Conservation (phyloP, 2,329 filamentous ascomycete genomes). For the Lasiodiplodia citricola region DNA sequence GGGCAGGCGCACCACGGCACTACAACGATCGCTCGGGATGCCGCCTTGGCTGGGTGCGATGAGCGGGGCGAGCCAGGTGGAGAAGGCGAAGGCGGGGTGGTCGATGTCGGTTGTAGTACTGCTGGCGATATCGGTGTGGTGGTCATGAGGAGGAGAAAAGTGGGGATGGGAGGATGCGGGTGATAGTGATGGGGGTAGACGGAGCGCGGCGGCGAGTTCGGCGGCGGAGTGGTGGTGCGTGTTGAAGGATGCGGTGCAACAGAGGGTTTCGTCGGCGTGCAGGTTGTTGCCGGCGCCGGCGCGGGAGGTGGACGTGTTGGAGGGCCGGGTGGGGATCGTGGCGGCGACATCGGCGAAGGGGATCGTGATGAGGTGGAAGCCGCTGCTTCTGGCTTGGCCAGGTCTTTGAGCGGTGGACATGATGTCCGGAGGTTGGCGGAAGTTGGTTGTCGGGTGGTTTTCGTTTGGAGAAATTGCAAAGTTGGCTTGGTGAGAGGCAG, state of each 20-base stretch:
- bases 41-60: conserved; percentile 45
- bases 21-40: conserved; percentile 31
- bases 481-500: no score
- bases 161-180: no score
- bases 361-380: not conserved
- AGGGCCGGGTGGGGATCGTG: not conserved
- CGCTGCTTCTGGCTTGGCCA: not conserved
- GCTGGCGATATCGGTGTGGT: not conserved
- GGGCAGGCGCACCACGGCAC: conserved; percentile 27
- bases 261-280: not conserved
- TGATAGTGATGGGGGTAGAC: no score
- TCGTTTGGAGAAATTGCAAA: not conserved
- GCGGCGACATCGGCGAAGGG: not conserved
- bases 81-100: conserved; percentile 44
- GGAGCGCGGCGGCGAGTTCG: not conserved
- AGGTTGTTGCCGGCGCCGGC: no score
- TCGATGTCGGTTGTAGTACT: not conserved
- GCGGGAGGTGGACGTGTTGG: not conserved
- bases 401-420: not conserved
- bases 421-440: not conserved
- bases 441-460: not conserved
- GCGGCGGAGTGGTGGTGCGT: not conserved
- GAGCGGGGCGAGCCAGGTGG: conserved; percentile 48
- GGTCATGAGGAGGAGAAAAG: not conserved
- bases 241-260: not conserved